A percentile compares a stretch with the other conserved stretches of the same genome.
Conservation (phyloP, 345 rosid species). For the Eucalyptus regnans region DNA sequence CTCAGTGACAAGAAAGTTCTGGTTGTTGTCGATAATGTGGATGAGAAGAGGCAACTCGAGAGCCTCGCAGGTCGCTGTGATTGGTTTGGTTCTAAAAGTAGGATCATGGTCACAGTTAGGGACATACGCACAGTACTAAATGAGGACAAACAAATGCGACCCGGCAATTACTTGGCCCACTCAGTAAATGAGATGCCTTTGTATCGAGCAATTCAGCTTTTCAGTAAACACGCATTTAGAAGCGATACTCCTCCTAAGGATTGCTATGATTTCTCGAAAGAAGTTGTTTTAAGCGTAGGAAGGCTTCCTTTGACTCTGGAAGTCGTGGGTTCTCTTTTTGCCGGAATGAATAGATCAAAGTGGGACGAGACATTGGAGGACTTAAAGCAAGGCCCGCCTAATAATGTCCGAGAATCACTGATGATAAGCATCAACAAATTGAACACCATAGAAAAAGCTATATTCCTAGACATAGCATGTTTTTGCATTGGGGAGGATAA, state of each 20-base stretch:
- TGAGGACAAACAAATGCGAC: background rate
- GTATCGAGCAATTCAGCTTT: rapidly evolving
- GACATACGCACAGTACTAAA: rapidly evolving
- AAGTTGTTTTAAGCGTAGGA: background rate
- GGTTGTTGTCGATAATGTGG: background rate
- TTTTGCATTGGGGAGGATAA: background rate
- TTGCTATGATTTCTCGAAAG: rapidly evolving
- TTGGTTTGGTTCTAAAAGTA: background rate
- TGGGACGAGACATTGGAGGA: background rate
- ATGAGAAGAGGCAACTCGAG: background rate
- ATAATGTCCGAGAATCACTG: rapidly evolving
- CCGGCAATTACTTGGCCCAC: rapidly evolving
- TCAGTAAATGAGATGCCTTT: background rate
- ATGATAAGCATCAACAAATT: background rate
- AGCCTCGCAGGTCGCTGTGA: background rate
- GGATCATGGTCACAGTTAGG: background rate
- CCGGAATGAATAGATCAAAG: rapidly evolving
- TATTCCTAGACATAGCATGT: background rate
- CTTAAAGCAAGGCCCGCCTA: rapidly evolving
- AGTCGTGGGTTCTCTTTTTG: background rate
- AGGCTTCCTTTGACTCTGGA: background rate
- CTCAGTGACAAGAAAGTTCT: background rate
- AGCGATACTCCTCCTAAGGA: rapidly evolving
- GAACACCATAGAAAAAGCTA: background rate
- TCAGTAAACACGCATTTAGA: background rate